A percentile compares a stretch with the other conserved stretches of the same genome.
Evolutionary conservation across 495 filamentous ascomycete genomes (phyloP).

Genomic region (Lasiosphaeriaceae sp.): DNA sequence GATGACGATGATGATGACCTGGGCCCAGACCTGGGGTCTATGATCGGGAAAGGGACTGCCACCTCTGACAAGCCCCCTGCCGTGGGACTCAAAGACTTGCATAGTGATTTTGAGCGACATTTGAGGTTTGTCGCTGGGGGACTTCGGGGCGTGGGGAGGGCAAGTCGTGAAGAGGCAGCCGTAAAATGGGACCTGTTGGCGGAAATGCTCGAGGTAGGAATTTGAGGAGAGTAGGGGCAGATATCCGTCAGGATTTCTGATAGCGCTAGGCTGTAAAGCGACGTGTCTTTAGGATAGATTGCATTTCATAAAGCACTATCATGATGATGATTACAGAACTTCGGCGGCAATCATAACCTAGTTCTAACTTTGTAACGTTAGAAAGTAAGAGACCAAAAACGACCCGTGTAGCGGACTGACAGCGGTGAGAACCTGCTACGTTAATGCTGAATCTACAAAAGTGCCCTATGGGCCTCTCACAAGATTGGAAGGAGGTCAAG

Average conservation of each 20-base stretch:
- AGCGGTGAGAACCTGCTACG: too few species aligned
- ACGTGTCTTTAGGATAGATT: too few species aligned
- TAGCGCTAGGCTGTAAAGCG: neutral
- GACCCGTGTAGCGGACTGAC: too few species aligned
- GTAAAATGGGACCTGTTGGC: slow-evolving; percentile 56
- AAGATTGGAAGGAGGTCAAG: too few species aligned
- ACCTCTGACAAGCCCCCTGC: slow-evolving; percentile 28
- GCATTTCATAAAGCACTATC: too few species aligned
- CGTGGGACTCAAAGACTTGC: slow-evolving; percentile 40
- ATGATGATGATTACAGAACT: too few species aligned
- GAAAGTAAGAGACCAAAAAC: too few species aligned
- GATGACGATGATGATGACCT: slow-evolving; percentile 37
- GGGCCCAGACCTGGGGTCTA: slow-evolving; percentile 21
- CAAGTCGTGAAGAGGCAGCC: slow-evolving; percentile 46
- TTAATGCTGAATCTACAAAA: too few species aligned
- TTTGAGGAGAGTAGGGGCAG: slow-evolving; percentile 13
- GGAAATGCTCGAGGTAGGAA: slow-evolving; percentile 54
- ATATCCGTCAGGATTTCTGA: neutral
- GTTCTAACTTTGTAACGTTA: too few species aligned
- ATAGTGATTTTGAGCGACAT: slow-evolving; percentile 46
- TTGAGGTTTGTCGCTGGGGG: slow-evolving; percentile 52
- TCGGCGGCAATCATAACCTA: too few species aligned
- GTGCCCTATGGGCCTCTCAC: too few species aligned
- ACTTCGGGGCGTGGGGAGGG: slow-evolving; percentile 55
- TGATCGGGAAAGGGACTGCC: neutral